Conservation (phyloP, 1,284 basidiomycete genomes). For the Malassezia brasiliensis region DNA sequence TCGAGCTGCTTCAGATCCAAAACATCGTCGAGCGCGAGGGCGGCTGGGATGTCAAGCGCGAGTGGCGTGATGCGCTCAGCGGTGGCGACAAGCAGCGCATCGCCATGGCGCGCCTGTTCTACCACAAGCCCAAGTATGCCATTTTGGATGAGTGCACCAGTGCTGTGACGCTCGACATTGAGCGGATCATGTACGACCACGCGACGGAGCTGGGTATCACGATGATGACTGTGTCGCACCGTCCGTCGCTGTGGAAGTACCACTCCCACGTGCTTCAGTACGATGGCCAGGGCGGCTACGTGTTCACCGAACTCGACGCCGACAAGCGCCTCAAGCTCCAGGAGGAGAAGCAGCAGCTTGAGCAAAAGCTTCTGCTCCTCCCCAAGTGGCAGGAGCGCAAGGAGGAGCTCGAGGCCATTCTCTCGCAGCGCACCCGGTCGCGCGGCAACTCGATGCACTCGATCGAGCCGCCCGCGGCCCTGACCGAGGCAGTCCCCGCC, state of each 20-base stretch:
- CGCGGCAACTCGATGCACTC: neutral
- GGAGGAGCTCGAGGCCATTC: conserved; percentile 56
- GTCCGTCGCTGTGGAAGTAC: conserved; percentile 81
- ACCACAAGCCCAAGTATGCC: conserved; percentile 91
- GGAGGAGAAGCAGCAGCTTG: conserved; percentile 64
- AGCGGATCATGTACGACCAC: conserved; percentile 88
- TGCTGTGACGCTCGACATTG: conserved; percentile 83
- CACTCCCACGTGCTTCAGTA: conserved; percentile 73
- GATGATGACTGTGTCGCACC: conserved; percentile 48
- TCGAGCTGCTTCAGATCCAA: conserved; percentile 75
- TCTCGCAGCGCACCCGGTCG: neutral
- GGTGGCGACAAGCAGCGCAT: conserved; percentile 66
- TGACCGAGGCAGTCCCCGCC: neutral
- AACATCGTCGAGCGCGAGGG: conserved; percentile 87
- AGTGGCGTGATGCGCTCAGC: conserved; percentile 86
- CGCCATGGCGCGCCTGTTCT: conserved; percentile 92
- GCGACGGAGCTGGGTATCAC: conserved; percentile 57
- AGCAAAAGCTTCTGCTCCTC: conserved; percentile 52
- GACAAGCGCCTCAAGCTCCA: conserved; percentile 82
- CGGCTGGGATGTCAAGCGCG: conserved; percentile 76
- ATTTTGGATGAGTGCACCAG: conserved; percentile 94
- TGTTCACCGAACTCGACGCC: conserved; percentile 78
- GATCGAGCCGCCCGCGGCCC: neutral
- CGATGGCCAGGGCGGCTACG: conserved; percentile 54
- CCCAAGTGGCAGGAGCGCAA: conserved; percentile 71